Evolutionary conservation across 805 yeast species (phyloP), one percentile per base, ranked within the genome.

Genomic region (Cyberlindnera maritima): DNA sequence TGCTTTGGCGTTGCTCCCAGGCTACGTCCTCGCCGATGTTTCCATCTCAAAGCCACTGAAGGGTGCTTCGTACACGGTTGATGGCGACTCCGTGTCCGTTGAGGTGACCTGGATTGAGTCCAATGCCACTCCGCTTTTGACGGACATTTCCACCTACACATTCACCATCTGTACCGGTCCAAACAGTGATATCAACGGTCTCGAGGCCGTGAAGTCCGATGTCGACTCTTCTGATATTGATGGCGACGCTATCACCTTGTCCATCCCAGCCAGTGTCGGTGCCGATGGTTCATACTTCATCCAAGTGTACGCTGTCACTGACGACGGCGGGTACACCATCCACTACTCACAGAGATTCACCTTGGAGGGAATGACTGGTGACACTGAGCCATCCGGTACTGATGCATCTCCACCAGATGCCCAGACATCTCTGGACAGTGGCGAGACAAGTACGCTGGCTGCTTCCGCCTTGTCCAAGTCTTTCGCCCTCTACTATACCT

Each of bases 301-400:
- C 54, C 97, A 92, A 67, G 64, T 90, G 29, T 77, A 75, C 52
- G 77, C 88, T 11, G 48, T 56, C 10, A 45, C 62, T 1, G 54
- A 61, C 15, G 60, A 61, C 10, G 79, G 77, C 34, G 49, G 49
- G 9, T 71, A 69, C 58, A 73, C 88, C 2, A 80, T 80, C 54
- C 85, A 83, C 61, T 88, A 88, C 64, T 61, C 91, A 3, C 71
- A 76, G 20, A 71, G 95, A 59, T 85, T 91, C 67, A 53, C 66
- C 31, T 69, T 92, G 55, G 61, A 71, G 0, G 89, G 85, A 8
- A 86, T 92, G 95, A 67, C 81, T 0, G 97, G 97, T 34, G 43
- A 80, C 1, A 46, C 39, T 2, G 56, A 63, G 14, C 56, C 68
- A n/a, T 64, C 76, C 15, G 83, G 81, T 36, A 55, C 74, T 23